Conservation (phyloP, 2,329 filamentous ascomycete species). For the Sporothrix humicola region DNA sequence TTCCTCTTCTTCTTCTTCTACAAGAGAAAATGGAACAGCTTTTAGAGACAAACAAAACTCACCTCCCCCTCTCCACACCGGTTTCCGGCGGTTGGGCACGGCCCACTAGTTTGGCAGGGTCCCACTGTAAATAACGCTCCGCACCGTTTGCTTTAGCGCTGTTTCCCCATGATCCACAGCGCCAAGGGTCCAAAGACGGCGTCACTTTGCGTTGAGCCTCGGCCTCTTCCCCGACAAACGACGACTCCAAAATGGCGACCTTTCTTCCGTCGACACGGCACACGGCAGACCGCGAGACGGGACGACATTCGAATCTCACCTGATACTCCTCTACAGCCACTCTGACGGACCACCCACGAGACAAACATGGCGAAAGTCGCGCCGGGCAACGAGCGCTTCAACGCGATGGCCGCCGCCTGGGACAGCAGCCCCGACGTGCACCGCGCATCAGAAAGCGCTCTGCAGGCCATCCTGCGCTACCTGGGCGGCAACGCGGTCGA, state of each 20-base stretch:
- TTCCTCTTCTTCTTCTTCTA: not conserved
- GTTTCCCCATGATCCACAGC: not conserved
- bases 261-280: not conserved
- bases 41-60: not conserved
- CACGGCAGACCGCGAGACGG: not conserved
- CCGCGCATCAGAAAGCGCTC: slow-evolving; percentile 51
- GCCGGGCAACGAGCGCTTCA: slow-evolving; percentile 56
- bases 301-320: not conserved
- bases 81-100: not conserved
- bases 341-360: not conserved
- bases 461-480: slow-evolving; percentile 50
- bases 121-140: not conserved
- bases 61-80: not conserved
- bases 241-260: slow-evolving; percentile 1
- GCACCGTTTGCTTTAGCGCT: not conserved
- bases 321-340: not conserved
- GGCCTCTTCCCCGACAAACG: not conserved
- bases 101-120: not conserved
- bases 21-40: not conserved
- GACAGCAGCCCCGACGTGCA: slow-evolving; percentile 59
- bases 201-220: not conserved
- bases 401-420: slow-evolving; percentile 59
- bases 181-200: not conserved
- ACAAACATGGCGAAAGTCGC: slow-evolving; percentile 31
- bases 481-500: slow-evolving; percentile 27